Conservation (phyloP, 345 rosid species). For the Salix purpurea region DNA sequence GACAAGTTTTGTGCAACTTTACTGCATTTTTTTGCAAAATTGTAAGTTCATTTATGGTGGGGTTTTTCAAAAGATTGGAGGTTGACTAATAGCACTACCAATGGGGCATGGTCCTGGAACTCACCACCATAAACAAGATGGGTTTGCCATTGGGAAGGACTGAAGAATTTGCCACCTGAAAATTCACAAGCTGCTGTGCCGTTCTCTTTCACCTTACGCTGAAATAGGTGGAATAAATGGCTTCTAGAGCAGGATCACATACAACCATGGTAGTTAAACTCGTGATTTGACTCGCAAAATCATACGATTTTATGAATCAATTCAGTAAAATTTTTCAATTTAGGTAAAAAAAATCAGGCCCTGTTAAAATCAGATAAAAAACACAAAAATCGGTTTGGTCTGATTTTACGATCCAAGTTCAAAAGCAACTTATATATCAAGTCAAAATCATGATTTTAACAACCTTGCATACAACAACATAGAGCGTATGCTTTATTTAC, state of each 20-base stretch:
- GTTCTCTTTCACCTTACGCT: neutral
- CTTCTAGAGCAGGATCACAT: neutral
- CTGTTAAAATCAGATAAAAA: too few species aligned
- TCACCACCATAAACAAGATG: neutral
- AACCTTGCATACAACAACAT: neutral
- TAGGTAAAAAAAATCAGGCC: accelerated
- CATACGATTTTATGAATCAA: too few species aligned
- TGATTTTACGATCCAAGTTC: neutral
- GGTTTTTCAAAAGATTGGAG: neutral
- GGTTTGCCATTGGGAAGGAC: neutral
- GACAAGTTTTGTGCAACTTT: neutral
- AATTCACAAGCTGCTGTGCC: neutral
- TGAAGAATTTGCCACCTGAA: too few species aligned
- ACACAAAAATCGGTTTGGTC: accelerated
- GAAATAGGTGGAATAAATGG: neutral
- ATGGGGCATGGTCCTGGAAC: neutral
- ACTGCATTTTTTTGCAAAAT: neutral
- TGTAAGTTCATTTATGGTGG: too few species aligned
- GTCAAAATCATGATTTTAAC: too few species aligned
- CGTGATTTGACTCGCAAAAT: neutral
- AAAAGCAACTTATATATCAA: too few species aligned
- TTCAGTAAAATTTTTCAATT: too few species aligned
- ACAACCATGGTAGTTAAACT: too few species aligned
- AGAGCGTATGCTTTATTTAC: neutral
- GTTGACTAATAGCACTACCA: neutral